Conservation (phyloP, 2,329 filamentous ascomycete genomes). For the Xylaria arbuscula region DNA sequence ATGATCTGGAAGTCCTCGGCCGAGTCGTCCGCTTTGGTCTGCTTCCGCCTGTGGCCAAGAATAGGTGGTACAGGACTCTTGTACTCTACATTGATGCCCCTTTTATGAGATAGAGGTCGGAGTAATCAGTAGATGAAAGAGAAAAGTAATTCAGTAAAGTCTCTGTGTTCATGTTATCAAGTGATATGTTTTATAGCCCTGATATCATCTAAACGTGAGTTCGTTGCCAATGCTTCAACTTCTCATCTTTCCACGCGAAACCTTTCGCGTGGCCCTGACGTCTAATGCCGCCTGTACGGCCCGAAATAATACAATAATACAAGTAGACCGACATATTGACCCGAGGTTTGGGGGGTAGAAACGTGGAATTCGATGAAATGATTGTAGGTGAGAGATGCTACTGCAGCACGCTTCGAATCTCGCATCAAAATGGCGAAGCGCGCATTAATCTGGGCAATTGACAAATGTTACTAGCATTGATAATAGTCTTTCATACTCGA, state of each 20-base stretch:
- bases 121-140: slow-evolving; percentile 47
- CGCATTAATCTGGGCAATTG: too few species aligned
- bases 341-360: too few species aligned
- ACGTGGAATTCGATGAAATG: too few species aligned
- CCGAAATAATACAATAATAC: too few species aligned
- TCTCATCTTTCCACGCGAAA: neutral
- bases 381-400: too few species aligned
- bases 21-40: slow-evolving; percentile 14
- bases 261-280: too few species aligned
- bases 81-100: slow-evolving; percentile 50
- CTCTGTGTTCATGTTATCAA: too few species aligned
- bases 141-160: slow-evolving; percentile 26
- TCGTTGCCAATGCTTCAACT: too few species aligned
- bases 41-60: slow-evolving; percentile 38
- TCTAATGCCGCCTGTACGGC: too few species aligned
- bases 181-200: neutral
- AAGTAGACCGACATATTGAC: too few species aligned
- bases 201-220: neutral
- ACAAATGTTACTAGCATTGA: neutral
- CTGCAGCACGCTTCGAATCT: too few species aligned
- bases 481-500: neutral
- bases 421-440: too few species aligned
- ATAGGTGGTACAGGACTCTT: slow-evolving; percentile 43
- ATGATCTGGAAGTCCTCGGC: slow-evolving; percentile 37
- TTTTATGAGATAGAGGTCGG: slow-evolving; percentile 49